A percentile compares a stretch with the other conserved stretches of the same genome.
These are phyloP conservation scores for Lumnitzera racemosa DNA, from an alignment of 345 rosid genomes.

Conservation along the genomic window DNA sequence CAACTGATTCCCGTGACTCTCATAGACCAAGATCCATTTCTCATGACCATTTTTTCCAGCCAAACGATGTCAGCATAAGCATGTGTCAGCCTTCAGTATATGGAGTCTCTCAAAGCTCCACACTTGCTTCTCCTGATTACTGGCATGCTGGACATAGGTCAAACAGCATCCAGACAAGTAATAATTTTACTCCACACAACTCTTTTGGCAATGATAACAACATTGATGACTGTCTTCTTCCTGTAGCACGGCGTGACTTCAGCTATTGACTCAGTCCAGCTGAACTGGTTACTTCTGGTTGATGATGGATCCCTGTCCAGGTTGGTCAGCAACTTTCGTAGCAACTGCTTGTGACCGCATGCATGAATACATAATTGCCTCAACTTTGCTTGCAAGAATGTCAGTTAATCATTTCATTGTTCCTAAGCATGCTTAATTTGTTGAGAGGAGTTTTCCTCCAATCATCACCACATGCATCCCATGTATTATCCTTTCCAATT, in stretches of 20 bases:
- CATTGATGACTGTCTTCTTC: conserved; percentile 2
- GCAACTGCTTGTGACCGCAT: neutral
- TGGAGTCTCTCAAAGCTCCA: conserved; percentile 1
- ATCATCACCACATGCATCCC: too few species aligned
- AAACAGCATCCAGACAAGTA: neutral
- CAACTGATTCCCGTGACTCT: conserved; percentile 58
- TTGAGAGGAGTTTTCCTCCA: too few species aligned
- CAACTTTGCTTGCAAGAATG: too few species aligned
- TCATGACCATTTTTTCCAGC: conserved; percentile 8
- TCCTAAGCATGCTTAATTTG: too few species aligned
- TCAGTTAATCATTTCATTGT: too few species aligned
- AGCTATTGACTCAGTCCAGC: conserved; percentile 4
- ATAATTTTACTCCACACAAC: neutral
- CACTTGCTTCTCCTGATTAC: conserved; percentile 5
- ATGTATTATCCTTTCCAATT: too few species aligned
- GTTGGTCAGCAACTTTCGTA: neutral
- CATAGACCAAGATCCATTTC: conserved; percentile 42
- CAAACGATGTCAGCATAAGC: conserved; percentile 4
- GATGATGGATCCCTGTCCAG: neutral
- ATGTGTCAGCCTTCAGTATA: conserved; percentile 7
- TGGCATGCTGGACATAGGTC: conserved; percentile 16
- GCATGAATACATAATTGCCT: too few species aligned
- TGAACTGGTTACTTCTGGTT: conserved; percentile 4
- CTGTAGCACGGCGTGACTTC: conserved; percentile 10
- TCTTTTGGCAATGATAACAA: neutral